Base-by-base conservation (phyloP, 805 yeast species). In the Metschnikowia anglica region DNA sequence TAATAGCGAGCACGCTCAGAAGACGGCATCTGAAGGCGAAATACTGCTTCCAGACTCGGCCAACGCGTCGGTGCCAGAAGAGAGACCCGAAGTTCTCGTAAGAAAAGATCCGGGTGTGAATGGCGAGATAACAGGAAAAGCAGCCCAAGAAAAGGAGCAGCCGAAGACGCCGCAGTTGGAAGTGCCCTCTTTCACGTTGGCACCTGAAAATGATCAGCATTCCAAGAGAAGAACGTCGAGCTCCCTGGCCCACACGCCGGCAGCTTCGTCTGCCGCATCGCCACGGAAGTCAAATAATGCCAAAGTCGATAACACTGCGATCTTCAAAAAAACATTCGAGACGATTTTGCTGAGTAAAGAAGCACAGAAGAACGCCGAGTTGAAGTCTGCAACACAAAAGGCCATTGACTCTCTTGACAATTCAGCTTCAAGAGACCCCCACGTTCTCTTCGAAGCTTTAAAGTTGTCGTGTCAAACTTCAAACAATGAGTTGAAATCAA, bases 371-470 rank as follows among this genome's bases (percentile, higher is more conserved):
- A 69, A 75, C 47, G 73, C 68, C 30, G 59, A 55, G 19, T 56
- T 77, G 40, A 69, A 66, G 29, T 49, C 51, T 5, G 54, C 70
- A 5, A 57, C 65, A 4, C 68, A 70, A 37, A 67, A 62, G 27
- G 77, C 76, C 3, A 57, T 77, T 24, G 74, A 66, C 36, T 59
- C 69, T 13, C 58, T 79, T 37, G 43, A 39, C 31, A 55, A 44
- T 39, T 63, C 68, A 26, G 61, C 64, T 15, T 54, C 74, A 15
- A 74, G 76, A 15, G 68, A 72, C 19, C 73, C 76, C 26, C 67
- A 65, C 21, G 63, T 75, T n/a, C 73, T 91, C 10, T 87, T 89
- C 59, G 91, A 86, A 45, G 86, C 96, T 0, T 71, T 91, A 54
- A 76, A 88, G 55, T 62, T 81, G 9, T 79, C 88, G 3, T 87